Base-by-base conservation (phyloP, 2,329 filamentous ascomycete genomes). In the Aspergillaceae sp. region DNA sequence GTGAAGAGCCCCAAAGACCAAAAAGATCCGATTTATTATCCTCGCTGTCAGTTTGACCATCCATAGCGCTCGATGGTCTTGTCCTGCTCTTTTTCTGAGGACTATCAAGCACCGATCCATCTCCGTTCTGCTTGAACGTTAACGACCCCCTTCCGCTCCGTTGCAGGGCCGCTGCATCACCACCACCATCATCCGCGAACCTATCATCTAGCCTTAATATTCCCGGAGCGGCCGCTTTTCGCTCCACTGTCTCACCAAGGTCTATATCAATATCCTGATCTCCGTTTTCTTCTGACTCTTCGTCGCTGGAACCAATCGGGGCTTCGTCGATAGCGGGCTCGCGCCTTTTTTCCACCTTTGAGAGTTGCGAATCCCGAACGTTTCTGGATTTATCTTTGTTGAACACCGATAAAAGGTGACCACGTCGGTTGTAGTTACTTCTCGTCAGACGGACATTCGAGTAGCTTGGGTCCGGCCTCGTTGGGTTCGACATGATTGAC, bases 291-390 rank as follows among this genome's bases (percentile, higher is more conserved):
- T 19, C 41, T 6, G 40, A 40, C 10, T 63, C 59, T 8, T 65
- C 64, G 11, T 64, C 60, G 27, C 50, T 61, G 2, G 62, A 64
- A 45, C 64, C 66, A 4, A 62, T 26, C 3, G 65, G 66, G 9
- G 63, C 64, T 42, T 63, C 64, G 34, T 67, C 61, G 8, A 58
- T 66, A 4, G 54, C 62, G 3, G 61, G 62, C 41, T 52, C 48
- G 1, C 45, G 43, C 44, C 36, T 53, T 55, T 29, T 54, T 54
- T 29, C 33, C 4, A 32, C 45, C 29, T 32, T 41, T 27, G 28
- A 4, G 7, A n/a, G 27, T 6, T 30, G 36, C 19, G 19, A 19
- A 8, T 38, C 29, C 7, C 11, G 9, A 30, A 41, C 49, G n/a
- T 30, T 19, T 19, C 19, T 19, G 19, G 19, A 33, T 11, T 46